Base-by-base conservation (phyloP, 2,329 filamentous ascomycete genomes). In the Ceratocystis cacaofunesta region DNA sequence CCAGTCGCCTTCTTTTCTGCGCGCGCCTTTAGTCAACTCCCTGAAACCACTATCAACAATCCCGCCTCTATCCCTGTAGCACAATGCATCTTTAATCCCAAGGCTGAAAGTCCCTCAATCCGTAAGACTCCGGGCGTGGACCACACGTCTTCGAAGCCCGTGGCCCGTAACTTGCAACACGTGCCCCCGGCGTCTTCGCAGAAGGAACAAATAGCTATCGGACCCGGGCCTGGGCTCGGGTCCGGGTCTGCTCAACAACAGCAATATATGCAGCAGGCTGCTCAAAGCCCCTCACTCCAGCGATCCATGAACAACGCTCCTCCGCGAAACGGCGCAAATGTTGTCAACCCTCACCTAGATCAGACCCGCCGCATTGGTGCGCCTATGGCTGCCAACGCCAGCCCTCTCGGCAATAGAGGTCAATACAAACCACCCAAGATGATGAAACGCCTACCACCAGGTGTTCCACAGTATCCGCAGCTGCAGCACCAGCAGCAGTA, bases 41-140 rank as follows among this genome's bases (percentile, higher is more conserved):
- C 82, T 5, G 80, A 83, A 66, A 69, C 69, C 30, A 71, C 69
- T 64, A 68, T 74, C 77, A 74, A 67, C 61, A 78, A 69, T 68
- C 77, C 74, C 50, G 76, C 78, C 68, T 73, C 70, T 60, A 76
- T 72, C 72, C 78, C 78, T 2, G 74, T 77, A 46, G 75, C 76
- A 6, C 77, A 77, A 5, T 79, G 83, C 12, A 77, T 80, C 28
- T 92, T 92, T 73, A 87, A 92, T 70, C 88, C 87, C 2, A 85
- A 85, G 66, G 80, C 85, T 5, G 87, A 92, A 71, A 90, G 86
- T 68, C 91, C 92, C 0, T 94, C 91, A 0, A 91, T 96, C 72
- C 84, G 90, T 68, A 92, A 92, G 72, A 96, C 92, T 0, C 88
- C 88, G 0, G 92, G 92, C 1, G 82, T 96, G 48, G 90, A 96